These are phyloP conservation scores for Solanum lignicaule DNA, from an alignment of 257 asterid genomes.

Conservation along the genomic window DNA sequence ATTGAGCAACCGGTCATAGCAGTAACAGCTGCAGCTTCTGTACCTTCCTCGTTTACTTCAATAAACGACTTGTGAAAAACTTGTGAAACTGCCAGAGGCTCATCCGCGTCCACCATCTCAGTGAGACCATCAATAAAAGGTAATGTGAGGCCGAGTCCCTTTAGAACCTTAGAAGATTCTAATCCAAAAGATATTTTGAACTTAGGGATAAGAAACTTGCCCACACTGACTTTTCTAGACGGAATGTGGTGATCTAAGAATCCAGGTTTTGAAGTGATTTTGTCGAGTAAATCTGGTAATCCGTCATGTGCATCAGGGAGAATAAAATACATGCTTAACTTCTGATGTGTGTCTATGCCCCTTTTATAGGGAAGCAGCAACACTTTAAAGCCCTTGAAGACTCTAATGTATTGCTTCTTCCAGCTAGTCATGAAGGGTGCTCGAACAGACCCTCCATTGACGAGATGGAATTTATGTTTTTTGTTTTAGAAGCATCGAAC, in stretches of 20 bases:
- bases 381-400: constrained; percentile 15
- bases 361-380: constrained; percentile 15
- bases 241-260: constrained; percentile 14
- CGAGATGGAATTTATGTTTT: constrained; percentile 12
- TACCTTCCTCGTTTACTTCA: background rate
- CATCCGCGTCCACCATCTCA: constrained; percentile 10
- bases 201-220: constrained; percentile 21
- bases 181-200: background rate
- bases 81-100: background rate
- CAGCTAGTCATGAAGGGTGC: constrained; percentile 20
- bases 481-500: constrained; percentile 14
- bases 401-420: constrained; percentile 5
- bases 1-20: background rate
- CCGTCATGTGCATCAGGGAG: constrained; percentile 27
- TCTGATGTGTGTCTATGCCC: constrained; percentile 9
- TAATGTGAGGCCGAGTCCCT: background rate
- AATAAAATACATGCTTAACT: constrained; percentile 16
- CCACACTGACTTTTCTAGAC: constrained; percentile 1
- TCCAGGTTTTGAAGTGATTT: constrained; percentile 12
- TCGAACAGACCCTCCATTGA: constrained; percentile 5
- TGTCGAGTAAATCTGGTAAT: constrained; percentile 10
- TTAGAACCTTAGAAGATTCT: background rate
- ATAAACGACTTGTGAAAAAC: constrained; percentile 7
- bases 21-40: constrained; percentile 23
- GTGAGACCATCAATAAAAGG: constrained; percentile 10